Evolutionary conservation across 2,329 filamentous ascomycete species (phyloP), one percentile per base, ranked within the genome.

Genomic region (Penicillium nordicum): DNA sequence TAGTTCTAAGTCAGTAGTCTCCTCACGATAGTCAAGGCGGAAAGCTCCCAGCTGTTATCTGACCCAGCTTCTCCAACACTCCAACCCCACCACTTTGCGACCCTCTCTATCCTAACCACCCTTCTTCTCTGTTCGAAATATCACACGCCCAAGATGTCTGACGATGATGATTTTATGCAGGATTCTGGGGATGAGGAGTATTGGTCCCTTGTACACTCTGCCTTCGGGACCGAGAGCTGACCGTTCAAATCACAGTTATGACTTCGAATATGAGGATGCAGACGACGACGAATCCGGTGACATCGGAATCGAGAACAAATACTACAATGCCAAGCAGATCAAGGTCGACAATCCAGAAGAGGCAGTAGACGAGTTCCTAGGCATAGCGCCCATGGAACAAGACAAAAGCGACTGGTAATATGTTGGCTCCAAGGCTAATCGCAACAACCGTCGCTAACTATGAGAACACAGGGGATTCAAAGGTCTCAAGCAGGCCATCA

Each of bases 281-380:
- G 91, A 96, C 55, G 92, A 94, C 47, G 90, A 95, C 42, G 88
- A 96, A 56, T 86, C 84, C 32, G 92, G 88, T 56, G 91, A 97
- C 72, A 89, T 97, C 67, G 92, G 93, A 65, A 95, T 97, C 73
- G 94, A 99, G 74, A 99, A 99, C 80, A 97, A 96, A 78, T 99
- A 99, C 80, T 99, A 97, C 82, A 97, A 97, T 76, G 94, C 94
- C 42, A 99, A 99, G 78, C 93, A 97, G 78, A 87, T 96, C 72
- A 99, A 97, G 80, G 81, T 82, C 42, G 87, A 88, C 60, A 91
- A 92, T 56, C 92, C 93, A 0, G 85, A 94, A 68, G 91, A 91
- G 65, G 94, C 94, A 2, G 89, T 99, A 54, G 85, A 87, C 36
- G 93, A 97, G 73, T 99, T 99, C 68, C 79, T 97, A n/a, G 89